Conservation (phyloP, 148 eudicot genomes). For the Fagopyrum homotropicum region DNA sequence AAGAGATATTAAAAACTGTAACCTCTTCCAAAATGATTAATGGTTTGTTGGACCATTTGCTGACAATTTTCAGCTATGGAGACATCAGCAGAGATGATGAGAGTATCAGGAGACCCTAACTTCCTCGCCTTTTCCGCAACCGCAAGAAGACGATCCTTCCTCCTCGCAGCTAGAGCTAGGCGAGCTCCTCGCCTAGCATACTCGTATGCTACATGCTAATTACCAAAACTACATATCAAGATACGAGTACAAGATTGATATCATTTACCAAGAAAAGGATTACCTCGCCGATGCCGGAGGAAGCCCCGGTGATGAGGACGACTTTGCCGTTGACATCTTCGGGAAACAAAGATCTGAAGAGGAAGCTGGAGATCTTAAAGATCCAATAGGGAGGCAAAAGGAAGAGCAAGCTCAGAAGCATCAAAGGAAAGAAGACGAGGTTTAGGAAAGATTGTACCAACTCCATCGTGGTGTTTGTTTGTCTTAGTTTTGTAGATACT, state of each 20-base stretch:
- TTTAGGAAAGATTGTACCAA: too few species aligned
- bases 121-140: conserved; percentile 18
- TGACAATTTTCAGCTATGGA: conserved; percentile 17
- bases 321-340: conserved; percentile 15
- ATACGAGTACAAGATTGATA: too few species aligned
- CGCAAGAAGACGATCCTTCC: conserved; percentile 15
- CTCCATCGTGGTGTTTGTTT: too few species aligned
- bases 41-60: conserved; percentile 16
- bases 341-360: neutral
- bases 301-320: conserved; percentile 23
- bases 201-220: conserved; percentile 17
- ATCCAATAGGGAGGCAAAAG: neutral
- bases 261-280: too few species aligned
- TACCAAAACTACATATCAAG: neutral
- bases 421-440: neutral
- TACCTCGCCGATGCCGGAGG: conserved; percentile 25
- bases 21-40: conserved; percentile 26
- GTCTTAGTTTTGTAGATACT: too few species aligned
- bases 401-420: neutral
- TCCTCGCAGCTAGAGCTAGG: conserved; percentile 22
- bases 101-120: conserved; percentile 23
- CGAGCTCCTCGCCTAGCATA: conserved; percentile 13
- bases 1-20: neutral
- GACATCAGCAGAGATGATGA: conserved; percentile 21
- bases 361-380: neutral